Evolutionary conservation across 768 basidiomycete species (phyloP), one percentile per base, ranked within the genome.

Genomic region (Hygrocybe punicea): DNA sequence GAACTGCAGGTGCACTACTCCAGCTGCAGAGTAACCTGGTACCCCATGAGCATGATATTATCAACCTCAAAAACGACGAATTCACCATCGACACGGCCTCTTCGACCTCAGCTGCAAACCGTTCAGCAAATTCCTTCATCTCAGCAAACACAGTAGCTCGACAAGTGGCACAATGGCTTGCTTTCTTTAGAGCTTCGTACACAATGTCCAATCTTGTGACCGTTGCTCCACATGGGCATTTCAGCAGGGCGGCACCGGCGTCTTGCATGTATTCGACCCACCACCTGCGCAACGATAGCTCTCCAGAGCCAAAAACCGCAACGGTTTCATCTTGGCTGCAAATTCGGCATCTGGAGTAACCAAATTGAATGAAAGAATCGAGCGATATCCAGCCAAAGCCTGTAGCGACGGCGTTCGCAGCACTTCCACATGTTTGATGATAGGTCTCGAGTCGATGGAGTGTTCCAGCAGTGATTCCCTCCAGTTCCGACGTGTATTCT

Each of bases 401-500:
- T 3, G 17, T 51, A 17, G 49, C 24, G 16, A 51, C 21, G 21
- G 11, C 21, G 4, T 21, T 37, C 24, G 49, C 49, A n/a, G 34
- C 34, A 19, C 16, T 49, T 9, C 55, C 45, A 39, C 55, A 56
- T 36, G 7, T 19, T 6, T 19, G 19, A 33, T 56, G 36, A 35
- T 50, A 56, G 6, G 4, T 8, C 11, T 37, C 13, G 23, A 56
- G 29, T 8, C 36, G 24, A 21, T 50, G 55, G 14, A 48, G 36
- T n/a, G 45, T 46, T 10, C 34, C 33, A 8, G 44, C 76, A 10
- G 72, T 67, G 47, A 78, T 73, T 58, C 72, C 65, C 36, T 67
- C 70, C 17, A 78, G 67, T 51, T 76, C 76, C 45, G 69, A 66
- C 53, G 68, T 63, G 56, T 70, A 69, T 39, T 67, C 69, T 16